Evolutionary conservation across 768 basidiomycete genomes (phyloP).

Genomic region (Trametes villosa): DNA sequence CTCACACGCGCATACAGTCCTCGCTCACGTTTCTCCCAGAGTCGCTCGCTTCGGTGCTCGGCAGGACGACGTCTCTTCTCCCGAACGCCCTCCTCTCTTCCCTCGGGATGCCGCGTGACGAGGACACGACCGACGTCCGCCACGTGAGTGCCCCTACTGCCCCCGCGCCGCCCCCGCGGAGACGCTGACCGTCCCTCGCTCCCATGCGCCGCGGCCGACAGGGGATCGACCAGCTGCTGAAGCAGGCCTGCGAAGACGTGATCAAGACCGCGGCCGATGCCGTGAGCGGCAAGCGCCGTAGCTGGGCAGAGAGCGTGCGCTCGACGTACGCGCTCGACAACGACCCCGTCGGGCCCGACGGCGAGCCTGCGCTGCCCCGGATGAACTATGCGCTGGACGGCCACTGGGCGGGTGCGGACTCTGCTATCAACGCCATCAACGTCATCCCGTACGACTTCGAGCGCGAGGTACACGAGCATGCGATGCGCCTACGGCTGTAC

Average conservation of each 20-base stretch:
- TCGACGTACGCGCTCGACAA: conserved; percentile 25
- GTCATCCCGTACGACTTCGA: conserved; percentile 31
- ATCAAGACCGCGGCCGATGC: conserved; percentile 65
- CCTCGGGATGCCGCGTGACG: conserved; percentile 65
- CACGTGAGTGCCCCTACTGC: conserved; percentile 49
- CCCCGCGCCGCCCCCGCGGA: conserved; percentile 6
- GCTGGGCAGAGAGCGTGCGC: conserved; percentile 62
- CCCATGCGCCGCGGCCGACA: conserved; percentile 35
- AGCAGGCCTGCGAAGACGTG: conserved; percentile 82
- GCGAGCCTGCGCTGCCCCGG: conserved; percentile 14
- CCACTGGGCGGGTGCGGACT: conserved; percentile 7
- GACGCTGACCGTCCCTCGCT: conserved; percentile 5
- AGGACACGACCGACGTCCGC: conserved; percentile 72
- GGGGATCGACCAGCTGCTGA: conserved; percentile 88
- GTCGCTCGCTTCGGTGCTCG: conserved; percentile 62
- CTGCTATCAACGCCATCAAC: conserved; percentile 1
- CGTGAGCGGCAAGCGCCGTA: conserved; percentile 61
- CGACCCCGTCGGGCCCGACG: conserved; percentile 29
- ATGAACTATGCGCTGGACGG: neutral
- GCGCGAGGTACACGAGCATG: conserved; percentile 56
- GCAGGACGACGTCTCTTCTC: conserved; percentile 60
- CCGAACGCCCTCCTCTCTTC: conserved; percentile 74
- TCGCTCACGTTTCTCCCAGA: conserved; percentile 40
- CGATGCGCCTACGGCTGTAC: conserved; percentile 71
- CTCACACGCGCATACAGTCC: conserved; percentile 9